Evolutionary conservation across 2,329 filamentous ascomycete species (phyloP), one percentile per base, ranked within the genome.

Genomic region (Rhynchosporium agropyri): DNA sequence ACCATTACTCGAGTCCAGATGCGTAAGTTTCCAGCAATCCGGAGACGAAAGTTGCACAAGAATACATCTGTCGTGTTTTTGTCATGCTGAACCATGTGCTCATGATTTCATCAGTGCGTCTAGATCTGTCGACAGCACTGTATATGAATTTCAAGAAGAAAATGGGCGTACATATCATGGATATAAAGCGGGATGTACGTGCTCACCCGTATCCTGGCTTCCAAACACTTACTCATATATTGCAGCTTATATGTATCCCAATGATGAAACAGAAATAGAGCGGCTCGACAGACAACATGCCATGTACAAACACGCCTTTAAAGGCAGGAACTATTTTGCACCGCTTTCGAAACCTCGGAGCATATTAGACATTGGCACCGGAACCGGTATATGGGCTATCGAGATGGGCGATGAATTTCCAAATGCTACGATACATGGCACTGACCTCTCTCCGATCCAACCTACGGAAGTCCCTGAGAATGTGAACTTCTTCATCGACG

Each of bases 401-500:
- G 67, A 73, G 42, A 71, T 91, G 78, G 86, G 84, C 13, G 83
- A 86, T 68, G 71, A 78, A 55, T 89, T 87, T 64, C 87, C 87
- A 12, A 71, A 80, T 3, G 77, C 87, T 10, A 75, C 81, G 63
- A 79, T 90, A 40, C 79, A 83, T 59, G 87, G 84, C 38, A 88
- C 84, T 8, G 88, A 90, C 69, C 78, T 90, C 5, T 89, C 86
- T 0, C 86, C 87, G 1, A 86, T 89, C 31, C 88, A 90, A 70
- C 86, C 87, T 2, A 77, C 77, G 4, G 79, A 83, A 54, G 87
- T 91, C 0, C 89, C 90, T 0, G 82, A 84, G 20, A 93, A 93
- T 66, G 87, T 92, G 13, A 84, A 86, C 65, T 93, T 93, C 68
- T 85, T 86, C 64, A 82, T 93, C 51, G 70, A 73, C 51, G 72